phyloP scores from a whole-genome alignment of 106 monocot genomes.

The Dendrobium catenatum region DNA sequence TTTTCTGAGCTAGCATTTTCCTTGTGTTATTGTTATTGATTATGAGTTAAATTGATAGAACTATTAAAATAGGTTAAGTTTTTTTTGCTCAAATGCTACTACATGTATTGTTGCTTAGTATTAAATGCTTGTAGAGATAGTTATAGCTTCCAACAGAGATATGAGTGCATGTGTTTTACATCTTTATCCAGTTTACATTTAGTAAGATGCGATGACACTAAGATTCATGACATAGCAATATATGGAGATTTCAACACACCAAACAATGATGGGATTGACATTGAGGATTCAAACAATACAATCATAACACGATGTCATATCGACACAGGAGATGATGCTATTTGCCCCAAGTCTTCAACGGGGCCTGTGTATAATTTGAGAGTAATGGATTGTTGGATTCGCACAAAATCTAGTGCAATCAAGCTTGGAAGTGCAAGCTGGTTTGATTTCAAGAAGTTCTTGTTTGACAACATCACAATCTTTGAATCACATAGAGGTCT shows the following conservation, averaged over 20 bases:
- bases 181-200: conserved; percentile 66
- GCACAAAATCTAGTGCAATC: conserved; percentile 82
- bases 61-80: too few species aligned
- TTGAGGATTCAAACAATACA: conserved; percentile 95
- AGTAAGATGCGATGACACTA: conserved; percentile 51
- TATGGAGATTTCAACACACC: conserved; percentile 83
- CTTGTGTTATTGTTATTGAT: too few species aligned
- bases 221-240: conserved; percentile 58
- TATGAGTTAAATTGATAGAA: too few species aligned
- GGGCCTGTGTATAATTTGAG: conserved; percentile 75
- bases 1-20: too few species aligned
- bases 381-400: conserved; percentile 75
- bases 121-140: too few species aligned
- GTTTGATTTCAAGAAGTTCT: conserved; percentile 58
- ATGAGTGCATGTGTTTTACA: background rate
- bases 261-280: conserved; percentile 96
- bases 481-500: conserved; percentile 89
- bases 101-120: too few species aligned
- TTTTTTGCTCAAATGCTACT: too few species aligned
- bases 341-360: conserved; percentile 83
- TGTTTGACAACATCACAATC: conserved; percentile 78
- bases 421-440: conserved; percentile 90
- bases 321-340: conserved; percentile 94
- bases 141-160: too few species aligned
- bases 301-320: conserved; percentile 72